Evolutionary conservation across 1,139 yeast genomes (phyloP).

Genomic region (Magnusiomyces paraingens): DNA sequence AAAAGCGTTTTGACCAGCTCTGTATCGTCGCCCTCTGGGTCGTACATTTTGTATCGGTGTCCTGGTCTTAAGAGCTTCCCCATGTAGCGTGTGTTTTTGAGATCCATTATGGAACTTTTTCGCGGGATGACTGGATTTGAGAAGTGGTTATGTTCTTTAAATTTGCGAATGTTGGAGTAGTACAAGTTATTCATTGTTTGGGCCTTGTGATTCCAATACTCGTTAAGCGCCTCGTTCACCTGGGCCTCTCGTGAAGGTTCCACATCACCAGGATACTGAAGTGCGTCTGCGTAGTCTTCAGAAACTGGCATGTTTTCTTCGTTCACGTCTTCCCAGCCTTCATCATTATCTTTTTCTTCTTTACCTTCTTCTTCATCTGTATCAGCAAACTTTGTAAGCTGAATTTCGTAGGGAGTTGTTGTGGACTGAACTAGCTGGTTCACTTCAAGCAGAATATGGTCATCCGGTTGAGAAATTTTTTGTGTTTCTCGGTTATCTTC

Average conservation of each 20-base stretch:
- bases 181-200: no score
- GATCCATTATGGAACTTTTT: neutral
- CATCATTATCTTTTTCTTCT: neutral
- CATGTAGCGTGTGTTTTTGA: neutral
- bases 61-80: conserved; percentile 3
- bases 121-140: no score
- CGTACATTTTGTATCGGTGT: neutral
- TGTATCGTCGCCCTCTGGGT: neutral
- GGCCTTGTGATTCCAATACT: no score
- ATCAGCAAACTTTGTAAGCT: conserved; percentile 10
- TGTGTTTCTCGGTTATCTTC: neutral
- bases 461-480: neutral
- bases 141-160: no score
- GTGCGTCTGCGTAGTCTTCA: neutral
- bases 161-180: no score
- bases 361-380: neutral
- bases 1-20: neutral
- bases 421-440: conserved; percentile 12
- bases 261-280: neutral
- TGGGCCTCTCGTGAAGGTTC: no score
- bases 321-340: conserved; percentile 1
- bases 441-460: conserved; percentile 7
- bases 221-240: no score
- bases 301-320: neutral
- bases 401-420: conserved; percentile 9